Percentiles rank a stretch among this genome's conserved stretches.
phyloP scores from a whole-genome alignment of 805 yeast genomes.

The Lipomyces japonicus region DNA sequence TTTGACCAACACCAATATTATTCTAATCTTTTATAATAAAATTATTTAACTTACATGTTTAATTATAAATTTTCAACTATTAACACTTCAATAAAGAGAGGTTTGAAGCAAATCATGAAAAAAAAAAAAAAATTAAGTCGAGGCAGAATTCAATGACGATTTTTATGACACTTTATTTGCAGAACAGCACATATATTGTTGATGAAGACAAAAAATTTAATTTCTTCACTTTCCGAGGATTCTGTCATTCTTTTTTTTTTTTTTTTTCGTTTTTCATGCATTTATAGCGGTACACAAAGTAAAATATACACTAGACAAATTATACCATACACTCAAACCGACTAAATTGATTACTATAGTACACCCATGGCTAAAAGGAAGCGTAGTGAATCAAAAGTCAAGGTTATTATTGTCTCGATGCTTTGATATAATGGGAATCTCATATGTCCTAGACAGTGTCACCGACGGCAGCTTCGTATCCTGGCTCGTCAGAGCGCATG shows the following conservation, averaged over 20 bases:
- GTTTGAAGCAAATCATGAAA: neutral
- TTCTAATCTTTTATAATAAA: neutral
- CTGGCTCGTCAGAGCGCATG: constrained; percentile 55
- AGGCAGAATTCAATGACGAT: constrained; percentile 15
- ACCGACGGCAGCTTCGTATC: constrained; percentile 28
- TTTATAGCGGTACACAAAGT: neutral
- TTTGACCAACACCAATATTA: too few species aligned
- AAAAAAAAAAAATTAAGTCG: neutral
- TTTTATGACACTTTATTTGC: constrained; percentile 9
- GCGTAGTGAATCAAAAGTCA: neutral
- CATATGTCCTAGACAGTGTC: constrained; percentile 20
- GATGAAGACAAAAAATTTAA: constrained; percentile 11
- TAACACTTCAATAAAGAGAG: neutral
- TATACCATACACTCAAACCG: neutral
- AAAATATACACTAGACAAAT: neutral
- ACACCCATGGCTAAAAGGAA: too few species aligned
- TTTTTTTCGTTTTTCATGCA: neutral
- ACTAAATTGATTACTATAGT: too few species aligned
- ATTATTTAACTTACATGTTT: neutral
- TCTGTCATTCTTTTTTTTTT: neutral
- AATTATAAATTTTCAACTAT: neutral
- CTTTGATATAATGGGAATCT: neutral
- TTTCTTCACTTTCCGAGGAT: constrained; percentile 27
- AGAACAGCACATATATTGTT: constrained; percentile 5
- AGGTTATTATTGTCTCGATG: neutral